Conservation (phyloP, 2,329 filamentous ascomycete genomes). For the Elsinoe batatas region DNA sequence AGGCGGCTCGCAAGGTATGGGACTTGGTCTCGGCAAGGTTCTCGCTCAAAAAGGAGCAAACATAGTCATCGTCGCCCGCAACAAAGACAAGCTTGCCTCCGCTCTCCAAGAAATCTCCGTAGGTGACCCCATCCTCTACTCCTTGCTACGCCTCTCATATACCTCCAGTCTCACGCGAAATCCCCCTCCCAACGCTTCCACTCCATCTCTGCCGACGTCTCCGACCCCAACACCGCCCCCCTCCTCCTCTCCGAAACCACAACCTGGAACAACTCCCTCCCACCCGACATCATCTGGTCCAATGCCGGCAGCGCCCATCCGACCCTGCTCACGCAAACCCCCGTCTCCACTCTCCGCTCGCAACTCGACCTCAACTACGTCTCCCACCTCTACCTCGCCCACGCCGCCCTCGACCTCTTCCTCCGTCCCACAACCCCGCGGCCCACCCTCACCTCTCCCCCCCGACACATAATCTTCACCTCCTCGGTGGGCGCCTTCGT, state of each 20-base stretch:
- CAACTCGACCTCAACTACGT: constrained; percentile 95
- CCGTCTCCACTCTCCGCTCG: constrained; percentile 53
- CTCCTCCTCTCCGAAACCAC: constrained; percentile 62
- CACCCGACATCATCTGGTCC: constrained; percentile 86
- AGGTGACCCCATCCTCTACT: not conserved
- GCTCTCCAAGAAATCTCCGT: constrained; percentile 51
- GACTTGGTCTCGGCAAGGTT: constrained; percentile 61
- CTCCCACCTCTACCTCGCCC: constrained; percentile 75
- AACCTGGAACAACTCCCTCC: constrained; percentile 62
- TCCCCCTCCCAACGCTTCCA: constrained; percentile 65
- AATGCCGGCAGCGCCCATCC: constrained; percentile 68
- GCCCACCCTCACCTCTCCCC: constrained; percentile 38
- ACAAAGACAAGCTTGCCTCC: constrained; percentile 60
- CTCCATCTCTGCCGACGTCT: constrained; percentile 75
- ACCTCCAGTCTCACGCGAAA: constrained; percentile 55
- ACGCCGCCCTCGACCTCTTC: constrained; percentile 69
- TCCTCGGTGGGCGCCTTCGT: constrained; percentile 66
- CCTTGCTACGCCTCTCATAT: constrained; percentile 14
- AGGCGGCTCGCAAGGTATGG: constrained; percentile 89
- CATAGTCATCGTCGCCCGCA: constrained; percentile 75
- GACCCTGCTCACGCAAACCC: constrained; percentile 65
- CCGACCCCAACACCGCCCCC: constrained; percentile 56
- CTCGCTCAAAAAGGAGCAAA: constrained; percentile 78
- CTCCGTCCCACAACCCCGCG: constrained; percentile 37
- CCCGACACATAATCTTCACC: constrained; percentile 81